Conservation (phyloP, 306 rosid species). For the Cercis canadensis region DNA sequence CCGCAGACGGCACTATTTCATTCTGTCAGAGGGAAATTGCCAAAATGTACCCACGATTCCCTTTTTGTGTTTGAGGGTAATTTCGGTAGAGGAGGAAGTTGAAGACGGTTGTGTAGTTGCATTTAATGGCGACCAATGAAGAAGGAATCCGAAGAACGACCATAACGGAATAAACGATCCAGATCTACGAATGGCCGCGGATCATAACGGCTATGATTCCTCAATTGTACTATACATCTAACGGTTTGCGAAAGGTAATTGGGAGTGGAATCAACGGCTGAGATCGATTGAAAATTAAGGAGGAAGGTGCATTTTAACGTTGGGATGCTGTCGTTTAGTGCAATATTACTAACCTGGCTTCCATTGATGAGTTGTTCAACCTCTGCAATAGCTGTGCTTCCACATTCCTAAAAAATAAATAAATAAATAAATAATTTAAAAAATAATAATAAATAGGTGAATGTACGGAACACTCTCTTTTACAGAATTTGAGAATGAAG, state of each 20-base stretch:
- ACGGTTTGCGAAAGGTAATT: conserved; percentile 27
- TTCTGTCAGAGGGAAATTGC: conserved; percentile 31
- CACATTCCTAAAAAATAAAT: conserved; percentile 52
- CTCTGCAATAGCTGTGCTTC: conserved; percentile 59
- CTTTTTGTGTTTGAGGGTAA: conserved; percentile 23
- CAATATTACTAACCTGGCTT: conserved; percentile 56
- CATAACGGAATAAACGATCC: conserved; percentile 72
- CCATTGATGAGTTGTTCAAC: conserved; percentile 82
- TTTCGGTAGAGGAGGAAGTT: conserved; percentile 23
- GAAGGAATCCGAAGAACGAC: conserved; percentile 56
- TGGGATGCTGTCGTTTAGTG: neutral
- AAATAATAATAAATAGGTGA: neutral
- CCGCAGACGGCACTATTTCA: neutral
- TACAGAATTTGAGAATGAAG: neutral
- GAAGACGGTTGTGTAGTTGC: conserved; percentile 32
- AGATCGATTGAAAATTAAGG: conserved; percentile 33
- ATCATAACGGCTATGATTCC: conserved; percentile 59
- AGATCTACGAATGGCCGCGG: conserved; percentile 55
- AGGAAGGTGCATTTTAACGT: conserved; percentile 35
- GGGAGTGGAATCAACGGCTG: conserved; percentile 38
- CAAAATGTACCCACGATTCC: neutral
- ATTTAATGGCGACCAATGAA: neutral
- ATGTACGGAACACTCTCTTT: neutral
- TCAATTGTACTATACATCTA: conserved; percentile 26
- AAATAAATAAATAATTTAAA: neutral